Evolutionary conservation across 371 early-diverging fungal species (phyloP).

Genomic region (Syncephalastrum sp.): DNA sequence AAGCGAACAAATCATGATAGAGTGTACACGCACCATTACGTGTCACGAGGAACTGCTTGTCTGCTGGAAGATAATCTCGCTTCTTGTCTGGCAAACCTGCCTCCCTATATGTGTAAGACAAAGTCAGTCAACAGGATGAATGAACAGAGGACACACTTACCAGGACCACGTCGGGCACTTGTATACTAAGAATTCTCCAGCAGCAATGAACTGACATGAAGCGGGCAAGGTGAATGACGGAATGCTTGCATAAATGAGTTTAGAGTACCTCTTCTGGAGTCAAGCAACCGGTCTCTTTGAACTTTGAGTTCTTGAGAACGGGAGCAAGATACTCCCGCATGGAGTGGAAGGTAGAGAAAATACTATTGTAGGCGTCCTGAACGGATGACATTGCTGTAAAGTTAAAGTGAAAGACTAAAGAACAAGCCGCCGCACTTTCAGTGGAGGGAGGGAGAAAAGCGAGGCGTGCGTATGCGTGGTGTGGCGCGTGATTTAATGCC

Average conservation of each 20-base stretch:
- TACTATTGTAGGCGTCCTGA: slow-evolving; percentile 49
- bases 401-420: background rate
- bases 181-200: slow-evolving; percentile 96
- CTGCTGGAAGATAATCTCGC: slow-evolving; percentile 86
- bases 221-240: background rate
- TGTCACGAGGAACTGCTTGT: slow-evolving; percentile 95
- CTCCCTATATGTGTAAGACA: slow-evolving; percentile 55
- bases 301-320: slow-evolving; percentile 90
- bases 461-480: no score
- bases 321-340: slow-evolving; percentile 89
- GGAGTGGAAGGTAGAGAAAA: slow-evolving; percentile 50
- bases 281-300: slow-evolving; percentile 90
- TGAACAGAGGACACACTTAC: slow-evolving; percentile 37
- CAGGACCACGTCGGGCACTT: slow-evolving; percentile 99
- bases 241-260: background rate
- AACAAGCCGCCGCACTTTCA: background rate
- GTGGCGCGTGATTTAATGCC: no score
- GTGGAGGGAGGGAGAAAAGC: no score
- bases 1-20: background rate
- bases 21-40: slow-evolving; percentile 68
- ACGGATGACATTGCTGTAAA: slow-evolving; percentile 22
- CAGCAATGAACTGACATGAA: slow-evolving; percentile 82
- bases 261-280: slow-evolving; percentile 90
- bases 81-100: slow-evolving; percentile 79
- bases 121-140: background rate